Conservation (phyloP, 148 eudicot species). For the Dysphania ambrosioides region DNA sequence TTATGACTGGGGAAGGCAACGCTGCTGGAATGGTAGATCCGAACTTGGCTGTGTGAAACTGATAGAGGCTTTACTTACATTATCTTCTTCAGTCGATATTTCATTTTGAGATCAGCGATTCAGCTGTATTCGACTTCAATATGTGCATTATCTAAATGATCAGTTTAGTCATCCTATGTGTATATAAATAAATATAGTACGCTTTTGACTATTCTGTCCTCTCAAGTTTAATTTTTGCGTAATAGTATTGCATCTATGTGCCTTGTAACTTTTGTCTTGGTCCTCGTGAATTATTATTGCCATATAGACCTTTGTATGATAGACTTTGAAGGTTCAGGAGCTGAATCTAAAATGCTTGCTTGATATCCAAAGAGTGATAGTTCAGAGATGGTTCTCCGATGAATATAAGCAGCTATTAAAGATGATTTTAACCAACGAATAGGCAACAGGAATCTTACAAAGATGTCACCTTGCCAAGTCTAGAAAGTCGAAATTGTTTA, state of each 20-base stretch:
- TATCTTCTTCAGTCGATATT: neutral
- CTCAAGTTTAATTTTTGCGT: neutral
- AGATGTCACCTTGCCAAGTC: too few relatives aligned
- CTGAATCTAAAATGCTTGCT: too few relatives aligned
- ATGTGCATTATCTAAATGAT: conserved; percentile 6
- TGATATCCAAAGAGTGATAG: too few relatives aligned
- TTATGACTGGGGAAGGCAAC: conserved; percentile 71
- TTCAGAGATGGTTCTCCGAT: too few relatives aligned
- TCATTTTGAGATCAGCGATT: neutral
- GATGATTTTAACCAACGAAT: too few relatives aligned
- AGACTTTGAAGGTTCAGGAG: too few relatives aligned
- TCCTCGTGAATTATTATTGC: neutral
- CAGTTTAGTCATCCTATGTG: neutral
- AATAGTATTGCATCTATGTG: neutral
- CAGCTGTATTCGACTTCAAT: neutral
- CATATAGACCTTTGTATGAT: neutral
- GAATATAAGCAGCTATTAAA: too few relatives aligned
- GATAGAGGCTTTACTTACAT: neutral
- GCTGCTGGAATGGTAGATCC: conserved; percentile 70
- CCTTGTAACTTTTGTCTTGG: too few relatives aligned
- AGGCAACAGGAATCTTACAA: too few relatives aligned
- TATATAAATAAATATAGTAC: conserved; percentile 13
- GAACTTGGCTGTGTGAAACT: conserved; percentile 43
- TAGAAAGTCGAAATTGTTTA: too few relatives aligned
- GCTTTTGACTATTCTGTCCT: neutral